Conservation (phyloP, 805 yeast genomes). For the Jamesozyma hellenica region DNA sequence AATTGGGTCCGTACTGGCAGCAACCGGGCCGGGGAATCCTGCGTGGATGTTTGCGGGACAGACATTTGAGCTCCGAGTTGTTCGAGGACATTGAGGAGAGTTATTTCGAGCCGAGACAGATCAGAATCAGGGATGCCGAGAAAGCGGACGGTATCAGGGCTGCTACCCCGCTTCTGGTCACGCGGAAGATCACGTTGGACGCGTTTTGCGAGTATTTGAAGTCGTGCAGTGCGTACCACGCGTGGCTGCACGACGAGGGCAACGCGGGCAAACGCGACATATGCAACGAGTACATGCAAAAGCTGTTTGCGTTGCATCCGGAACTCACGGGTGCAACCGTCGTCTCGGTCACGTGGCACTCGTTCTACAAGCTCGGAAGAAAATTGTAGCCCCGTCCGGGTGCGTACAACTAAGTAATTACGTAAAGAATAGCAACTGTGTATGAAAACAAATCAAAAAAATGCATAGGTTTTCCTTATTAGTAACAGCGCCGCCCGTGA, state of each 20-base stretch:
- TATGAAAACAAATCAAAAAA: too few relatives aligned
- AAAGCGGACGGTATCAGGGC: not conserved
- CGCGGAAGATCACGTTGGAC: conserved; percentile 34
- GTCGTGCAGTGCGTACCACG: conserved; percentile 67
- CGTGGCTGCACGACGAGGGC: conserved; percentile 33
- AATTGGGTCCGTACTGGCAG: conserved; percentile 65
- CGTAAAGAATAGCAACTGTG: too few relatives aligned
- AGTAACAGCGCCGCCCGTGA: too few relatives aligned
- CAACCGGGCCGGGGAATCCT: conserved; percentile 65
- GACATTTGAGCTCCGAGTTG: conserved; percentile 12
- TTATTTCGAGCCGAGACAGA: conserved; percentile 17
- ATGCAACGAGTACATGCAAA: conserved; percentile 40
- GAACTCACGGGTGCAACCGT: conserved; percentile 9
- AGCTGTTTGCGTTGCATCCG: conserved; percentile 29
- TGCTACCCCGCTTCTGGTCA: conserved; percentile 24
- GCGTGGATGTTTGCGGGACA: conserved; percentile 31
- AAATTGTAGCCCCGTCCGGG: not conserved
- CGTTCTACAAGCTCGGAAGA: conserved; percentile 21
- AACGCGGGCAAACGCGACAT: conserved; percentile 32
- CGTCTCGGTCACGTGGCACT: conserved; percentile 20
- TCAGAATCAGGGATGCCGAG: conserved; percentile 6
- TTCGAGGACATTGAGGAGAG: conserved; percentile 34
- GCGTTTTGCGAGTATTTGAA: conserved; percentile 43
- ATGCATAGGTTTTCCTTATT: too few relatives aligned
- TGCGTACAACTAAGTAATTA: not conserved